These are phyloP conservation scores for Lactarius hatsudake DNA, from an alignment of 768 basidiomycete genomes.

Conservation along the genomic window DNA sequence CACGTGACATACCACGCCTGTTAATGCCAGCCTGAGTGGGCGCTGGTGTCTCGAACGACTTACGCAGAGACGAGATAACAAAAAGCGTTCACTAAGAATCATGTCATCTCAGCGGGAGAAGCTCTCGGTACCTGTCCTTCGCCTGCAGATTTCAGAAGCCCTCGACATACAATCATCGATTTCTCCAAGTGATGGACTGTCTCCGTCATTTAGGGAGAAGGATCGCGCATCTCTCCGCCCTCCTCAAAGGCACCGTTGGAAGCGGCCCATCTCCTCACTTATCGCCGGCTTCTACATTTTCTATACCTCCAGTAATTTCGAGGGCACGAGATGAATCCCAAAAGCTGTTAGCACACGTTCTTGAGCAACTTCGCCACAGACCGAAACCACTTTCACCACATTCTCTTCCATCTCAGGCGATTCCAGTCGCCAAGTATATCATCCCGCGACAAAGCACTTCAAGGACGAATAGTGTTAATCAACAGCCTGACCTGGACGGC, in stretches of 20 bases:
- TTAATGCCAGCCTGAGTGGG: neutral
- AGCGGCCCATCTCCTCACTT: constrained; percentile 29
- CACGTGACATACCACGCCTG: neutral
- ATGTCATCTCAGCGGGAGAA: constrained; percentile 18
- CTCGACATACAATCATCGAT: neutral
- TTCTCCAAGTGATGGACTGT: constrained; percentile 6
- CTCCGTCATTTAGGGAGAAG: constrained; percentile 25
- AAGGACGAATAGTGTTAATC: constrained; percentile 8
- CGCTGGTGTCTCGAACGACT: neutral
- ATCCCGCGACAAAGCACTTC: constrained; percentile 5
- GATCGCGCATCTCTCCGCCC: constrained; percentile 34
- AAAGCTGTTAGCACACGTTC: constrained; percentile 64
- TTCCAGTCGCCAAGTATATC: neutral
- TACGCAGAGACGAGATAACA: neutral
- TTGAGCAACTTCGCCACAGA: constrained; percentile 60
- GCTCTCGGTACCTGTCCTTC: constrained; percentile 15
- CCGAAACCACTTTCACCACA: constrained; percentile 43
- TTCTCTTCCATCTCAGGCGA: neutral
- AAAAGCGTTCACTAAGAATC: neutral
- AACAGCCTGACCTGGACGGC: constrained; percentile 34
- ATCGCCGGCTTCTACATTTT: constrained; percentile 25
- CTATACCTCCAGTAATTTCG: constrained; percentile 32
- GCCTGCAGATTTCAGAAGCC: constrained; percentile 23
- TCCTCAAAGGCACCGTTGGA: constrained; percentile 31
- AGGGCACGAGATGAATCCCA: constrained; percentile 59